Conservation (phyloP, 1,284 basidiomycete species). For the Inonotus hispidus region DNA sequence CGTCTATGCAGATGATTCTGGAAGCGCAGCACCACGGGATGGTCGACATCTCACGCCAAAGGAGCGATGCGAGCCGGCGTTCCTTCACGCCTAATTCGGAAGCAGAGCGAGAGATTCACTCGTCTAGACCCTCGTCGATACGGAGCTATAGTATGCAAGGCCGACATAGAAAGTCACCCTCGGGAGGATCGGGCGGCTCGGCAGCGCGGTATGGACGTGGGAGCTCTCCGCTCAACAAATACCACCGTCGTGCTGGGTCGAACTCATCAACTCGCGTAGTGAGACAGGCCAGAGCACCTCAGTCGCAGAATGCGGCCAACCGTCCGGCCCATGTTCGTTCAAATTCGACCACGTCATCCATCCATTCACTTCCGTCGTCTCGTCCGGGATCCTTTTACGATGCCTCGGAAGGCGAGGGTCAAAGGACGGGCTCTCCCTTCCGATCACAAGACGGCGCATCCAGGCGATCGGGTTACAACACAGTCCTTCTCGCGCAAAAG, state of each 20-base stretch:
- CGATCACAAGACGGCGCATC: slow-evolving; percentile 44
- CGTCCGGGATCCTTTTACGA: slow-evolving; percentile 73
- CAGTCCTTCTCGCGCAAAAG: slow-evolving; percentile 72
- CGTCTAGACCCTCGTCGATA: slow-evolving; percentile 70
- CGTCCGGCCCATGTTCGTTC: slow-evolving; percentile 51
- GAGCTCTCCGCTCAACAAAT: slow-evolving; percentile 62
- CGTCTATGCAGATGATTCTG: slow-evolving; percentile 54
- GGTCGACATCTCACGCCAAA: slow-evolving; percentile 32
- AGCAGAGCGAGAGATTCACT: slow-evolving; percentile 58
- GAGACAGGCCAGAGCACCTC: slow-evolving; percentile 45
- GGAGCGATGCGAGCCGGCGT: slow-evolving; percentile 45
- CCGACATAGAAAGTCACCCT: slow-evolving; percentile 68
- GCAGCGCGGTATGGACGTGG: slow-evolving; percentile 45
- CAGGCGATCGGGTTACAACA: slow-evolving; percentile 39
- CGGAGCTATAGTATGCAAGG: slow-evolving; percentile 55
- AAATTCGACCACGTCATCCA: slow-evolving; percentile 69
- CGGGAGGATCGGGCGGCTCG: slow-evolving; percentile 67
- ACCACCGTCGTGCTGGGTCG: slow-evolving; percentile 66
- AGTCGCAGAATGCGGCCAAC: slow-evolving; percentile 29
- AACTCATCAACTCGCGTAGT: slow-evolving; percentile 76
- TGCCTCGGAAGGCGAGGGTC: slow-evolving; percentile 57
- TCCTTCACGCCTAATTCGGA: slow-evolving; percentile 72
- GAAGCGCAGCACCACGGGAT: slow-evolving; percentile 46
- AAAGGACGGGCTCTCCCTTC: slow-evolving; percentile 50
- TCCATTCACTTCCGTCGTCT: slow-evolving; percentile 65